A percentile compares a stretch with the other conserved stretches of the same genome.
These are phyloP conservation scores for Aristolochia californica DNA, from an alignment of 164 flowering plant genomes.

Conservation along the genomic window DNA sequence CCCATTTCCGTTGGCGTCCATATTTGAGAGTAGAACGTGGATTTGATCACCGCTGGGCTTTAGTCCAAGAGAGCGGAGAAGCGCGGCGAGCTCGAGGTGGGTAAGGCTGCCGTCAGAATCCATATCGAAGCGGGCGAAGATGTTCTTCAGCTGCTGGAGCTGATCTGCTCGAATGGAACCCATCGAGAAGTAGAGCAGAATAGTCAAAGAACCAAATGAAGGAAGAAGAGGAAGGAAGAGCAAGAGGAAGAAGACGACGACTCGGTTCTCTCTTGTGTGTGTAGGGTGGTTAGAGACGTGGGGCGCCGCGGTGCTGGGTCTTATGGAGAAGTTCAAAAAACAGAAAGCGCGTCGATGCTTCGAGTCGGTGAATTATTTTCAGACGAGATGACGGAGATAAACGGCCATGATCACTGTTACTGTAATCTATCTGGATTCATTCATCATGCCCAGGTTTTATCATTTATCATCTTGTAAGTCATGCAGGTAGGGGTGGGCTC, in stretches of 20 bases:
- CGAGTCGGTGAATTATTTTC: background rate
- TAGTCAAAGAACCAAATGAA: too few relatives aligned
- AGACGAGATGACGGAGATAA: background rate
- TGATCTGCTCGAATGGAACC: conserved; percentile 35
- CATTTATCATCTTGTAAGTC: too few relatives aligned
- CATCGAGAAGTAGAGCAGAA: conserved; percentile 8
- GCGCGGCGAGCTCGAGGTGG: conserved; percentile 81
- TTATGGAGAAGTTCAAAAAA: too few relatives aligned
- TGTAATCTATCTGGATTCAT: too few relatives aligned
- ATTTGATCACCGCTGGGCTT: conserved; percentile 77
- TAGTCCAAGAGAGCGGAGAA: conserved; percentile 76
- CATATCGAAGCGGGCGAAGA: conserved; percentile 89
- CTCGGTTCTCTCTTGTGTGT: too few relatives aligned
- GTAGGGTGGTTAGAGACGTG: background rate
- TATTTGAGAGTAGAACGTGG: conserved; percentile 33
- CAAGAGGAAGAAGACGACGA: background rate
- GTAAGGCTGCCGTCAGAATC: conserved; percentile 87
- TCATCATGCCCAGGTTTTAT: too few relatives aligned
- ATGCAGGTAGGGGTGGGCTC: too few relatives aligned
- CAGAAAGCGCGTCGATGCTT: background rate
- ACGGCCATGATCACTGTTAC: too few relatives aligned
- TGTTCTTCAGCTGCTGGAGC: conserved; percentile 47
- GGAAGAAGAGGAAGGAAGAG: background rate
- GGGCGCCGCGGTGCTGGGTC: background rate
- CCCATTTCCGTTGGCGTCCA: conserved; percentile 72